Conservation (phyloP, 176 grass and related monocot genomes). For the Aegilops bicornis region DNA sequence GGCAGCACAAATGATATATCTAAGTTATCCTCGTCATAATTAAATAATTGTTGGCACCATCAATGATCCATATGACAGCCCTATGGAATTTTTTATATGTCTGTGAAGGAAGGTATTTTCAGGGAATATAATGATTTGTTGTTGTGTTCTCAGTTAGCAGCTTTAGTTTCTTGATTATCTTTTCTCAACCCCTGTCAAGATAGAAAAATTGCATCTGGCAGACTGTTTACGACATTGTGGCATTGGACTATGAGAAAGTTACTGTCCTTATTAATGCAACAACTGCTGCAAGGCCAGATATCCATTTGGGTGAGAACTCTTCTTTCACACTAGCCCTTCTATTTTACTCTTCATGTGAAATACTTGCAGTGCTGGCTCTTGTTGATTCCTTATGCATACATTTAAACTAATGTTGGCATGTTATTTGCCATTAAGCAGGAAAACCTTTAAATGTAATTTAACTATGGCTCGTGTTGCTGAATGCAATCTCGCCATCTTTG, state of each 20-base stretch:
- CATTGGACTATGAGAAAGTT: constrained; percentile 73
- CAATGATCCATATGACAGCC: too few species aligned
- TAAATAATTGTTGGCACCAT: too few species aligned
- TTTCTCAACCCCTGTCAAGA: too few species aligned
- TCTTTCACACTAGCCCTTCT: neutral
- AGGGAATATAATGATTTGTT: too few species aligned
- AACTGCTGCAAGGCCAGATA: constrained; percentile 74
- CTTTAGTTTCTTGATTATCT: too few species aligned
- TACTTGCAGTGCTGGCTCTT: neutral
- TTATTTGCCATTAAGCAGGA: constrained; percentile 1
- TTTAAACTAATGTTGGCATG: neutral
- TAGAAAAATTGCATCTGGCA: constrained; percentile 72
- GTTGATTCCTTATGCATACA: neutral
- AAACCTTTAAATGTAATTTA: neutral
- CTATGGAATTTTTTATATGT: too few species aligned
- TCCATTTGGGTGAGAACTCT: constrained; percentile 70
- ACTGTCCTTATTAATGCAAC: constrained; percentile 79
- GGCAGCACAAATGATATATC: too few species aligned
- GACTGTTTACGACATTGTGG: constrained; percentile 82
- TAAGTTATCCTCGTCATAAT: too few species aligned
- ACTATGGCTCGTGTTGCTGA: neutral
- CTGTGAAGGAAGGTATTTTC: too few species aligned
- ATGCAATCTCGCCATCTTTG: neutral
- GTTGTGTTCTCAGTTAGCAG: too few species aligned
- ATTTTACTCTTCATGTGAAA: neutral